Base-by-base conservation (phyloP, 192 early-diverging fungal species). In the Gorgonomyces haynaldii region DNA sequence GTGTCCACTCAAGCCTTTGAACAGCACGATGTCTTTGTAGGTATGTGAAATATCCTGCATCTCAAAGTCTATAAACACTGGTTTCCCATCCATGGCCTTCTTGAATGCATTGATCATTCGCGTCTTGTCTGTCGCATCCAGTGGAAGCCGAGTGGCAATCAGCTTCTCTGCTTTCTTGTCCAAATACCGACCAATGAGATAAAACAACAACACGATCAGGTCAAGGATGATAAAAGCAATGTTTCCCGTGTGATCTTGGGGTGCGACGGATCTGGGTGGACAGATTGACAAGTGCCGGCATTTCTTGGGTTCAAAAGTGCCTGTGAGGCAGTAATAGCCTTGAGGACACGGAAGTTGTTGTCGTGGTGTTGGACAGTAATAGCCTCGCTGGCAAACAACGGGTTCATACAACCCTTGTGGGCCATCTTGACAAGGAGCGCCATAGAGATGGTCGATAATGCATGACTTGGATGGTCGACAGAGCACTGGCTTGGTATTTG, bases 1-100 rank as follows among this genome's bases (percentile, higher is more conserved):
- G 23, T 72, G 64, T 17, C 89, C 91, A 0, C 72, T 74, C 24
- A 92, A 77, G 6, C 66, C 62, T 34, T 78, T 56, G n/a, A 34
- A n/a, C 32, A 34, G 9, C 32, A 9, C 32, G 9, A 9, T 42
- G 17, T 16, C 41, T 8, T 42, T 42, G 19, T 7, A 12, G 19
- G 16, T 8, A 8, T 17, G 16, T 42, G 9, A 8, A 8, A 42
- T 8, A 7, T 42, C 41, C 41, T 42, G 41, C 19, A 42, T 23
- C 27, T 42, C 27, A 42, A 42, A 42, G 27, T 31, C 8, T 12
- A 42, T 42, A 10, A 8, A 15, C 41, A 42, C 8, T 42, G 8
- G 8, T 23, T 42, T 17, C 9, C 16, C 27, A 12, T 42, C 12
- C 27, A 42, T 23, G 17, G 19, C 7, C 27, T 16, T 7, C 41